These are phyloP conservation scores for Gracilaria caudata DNA, from an alignment of 23 red algal genomes.

Conservation along the genomic window DNA sequence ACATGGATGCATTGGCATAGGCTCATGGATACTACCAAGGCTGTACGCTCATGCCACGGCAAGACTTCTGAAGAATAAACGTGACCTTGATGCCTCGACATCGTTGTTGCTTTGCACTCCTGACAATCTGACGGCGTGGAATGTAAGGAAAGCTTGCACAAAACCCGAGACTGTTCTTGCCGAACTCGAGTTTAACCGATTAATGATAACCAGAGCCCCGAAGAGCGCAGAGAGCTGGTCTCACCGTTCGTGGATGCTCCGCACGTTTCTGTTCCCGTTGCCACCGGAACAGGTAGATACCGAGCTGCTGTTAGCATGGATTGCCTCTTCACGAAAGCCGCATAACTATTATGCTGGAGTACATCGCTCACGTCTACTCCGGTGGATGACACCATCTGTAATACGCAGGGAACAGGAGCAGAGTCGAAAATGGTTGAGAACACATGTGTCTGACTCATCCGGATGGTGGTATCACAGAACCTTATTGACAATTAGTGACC, in stretches of 20 bases:
- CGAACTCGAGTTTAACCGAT: slow-evolving; percentile 50
- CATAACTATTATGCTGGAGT: slow-evolving; percentile 63
- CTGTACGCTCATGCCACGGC: slow-evolving; percentile 27
- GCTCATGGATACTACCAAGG: slow-evolving; percentile 41
- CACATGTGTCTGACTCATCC: slow-evolving; percentile 50
- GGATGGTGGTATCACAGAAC: slow-evolving; percentile 63
- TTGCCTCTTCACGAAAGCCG: slow-evolving; percentile 31
- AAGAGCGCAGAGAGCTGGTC: slow-evolving; percentile 66
- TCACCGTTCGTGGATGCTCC: slow-evolving; percentile 51
- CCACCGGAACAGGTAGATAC: slow-evolving; percentile 10
- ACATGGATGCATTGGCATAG: slow-evolving; percentile 18
- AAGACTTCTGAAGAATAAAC: slow-evolving; percentile 17
- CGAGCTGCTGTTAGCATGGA: slow-evolving; percentile 47
- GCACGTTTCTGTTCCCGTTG: neutral
- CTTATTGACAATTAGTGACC: neutral
- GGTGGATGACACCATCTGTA: neutral
- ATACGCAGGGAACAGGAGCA: neutral
- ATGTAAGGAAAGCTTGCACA: slow-evolving; percentile 32
- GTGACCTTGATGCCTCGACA: slow-evolving; percentile 33
- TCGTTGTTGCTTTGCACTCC: slow-evolving; percentile 37
- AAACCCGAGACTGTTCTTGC: slow-evolving; percentile 3
- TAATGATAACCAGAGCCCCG: slow-evolving; percentile 39
- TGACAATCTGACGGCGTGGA: slow-evolving; percentile 61
- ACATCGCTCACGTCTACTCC: slow-evolving; percentile 33
- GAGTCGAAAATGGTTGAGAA: slow-evolving; percentile 53